A percentile compares a stretch with the other conserved stretches of the same genome.
These are phyloP conservation scores for Nelumbo lutea DNA, from an alignment of 164 flowering plant genomes.

Conservation along the genomic window DNA sequence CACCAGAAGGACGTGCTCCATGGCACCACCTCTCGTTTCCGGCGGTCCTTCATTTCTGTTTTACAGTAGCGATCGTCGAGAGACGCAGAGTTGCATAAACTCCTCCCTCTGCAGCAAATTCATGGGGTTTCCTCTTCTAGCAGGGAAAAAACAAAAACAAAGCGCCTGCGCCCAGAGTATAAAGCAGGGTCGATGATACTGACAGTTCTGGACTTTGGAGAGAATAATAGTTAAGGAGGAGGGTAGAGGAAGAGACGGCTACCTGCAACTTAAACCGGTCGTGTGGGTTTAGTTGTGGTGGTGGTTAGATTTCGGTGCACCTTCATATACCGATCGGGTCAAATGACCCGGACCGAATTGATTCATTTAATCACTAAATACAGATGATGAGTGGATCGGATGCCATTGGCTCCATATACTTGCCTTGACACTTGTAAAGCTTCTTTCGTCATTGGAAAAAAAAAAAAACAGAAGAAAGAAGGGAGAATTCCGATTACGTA, in stretches of 20 bases:
- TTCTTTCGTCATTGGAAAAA: too few species aligned
- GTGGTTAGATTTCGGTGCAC: slow-evolving; percentile 2
- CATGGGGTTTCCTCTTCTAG: slow-evolving; percentile 6
- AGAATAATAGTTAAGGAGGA: not conserved
- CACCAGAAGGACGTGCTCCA: slow-evolving; percentile 47
- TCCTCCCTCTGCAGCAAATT: slow-evolving; percentile 14
- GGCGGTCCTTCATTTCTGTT: slow-evolving; percentile 41
- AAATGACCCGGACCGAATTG: not conserved
- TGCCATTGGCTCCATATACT: too few species aligned
- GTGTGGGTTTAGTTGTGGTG: slow-evolving; percentile 32
- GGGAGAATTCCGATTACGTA: too few species aligned
- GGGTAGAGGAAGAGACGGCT: slow-evolving; percentile 10
- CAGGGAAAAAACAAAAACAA: slow-evolving; percentile 5
- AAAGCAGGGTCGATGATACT: not conserved
- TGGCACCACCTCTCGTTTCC: slow-evolving; percentile 35
- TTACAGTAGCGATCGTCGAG: not conserved
- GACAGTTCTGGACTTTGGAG: too few species aligned
- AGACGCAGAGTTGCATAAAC: slow-evolving; percentile 6
- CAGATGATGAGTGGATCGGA: too few species aligned
- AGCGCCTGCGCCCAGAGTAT: not conserved
- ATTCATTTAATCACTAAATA: not conserved
- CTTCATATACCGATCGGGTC: too few species aligned
- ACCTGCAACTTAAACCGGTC: slow-evolving; percentile 21
- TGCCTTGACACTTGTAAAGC: too few species aligned
- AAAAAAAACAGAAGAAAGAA: too few species aligned